phyloP scores from a whole-genome alignment of 352 stramenopile genomes.

The Phytophthora vignae region DNA sequence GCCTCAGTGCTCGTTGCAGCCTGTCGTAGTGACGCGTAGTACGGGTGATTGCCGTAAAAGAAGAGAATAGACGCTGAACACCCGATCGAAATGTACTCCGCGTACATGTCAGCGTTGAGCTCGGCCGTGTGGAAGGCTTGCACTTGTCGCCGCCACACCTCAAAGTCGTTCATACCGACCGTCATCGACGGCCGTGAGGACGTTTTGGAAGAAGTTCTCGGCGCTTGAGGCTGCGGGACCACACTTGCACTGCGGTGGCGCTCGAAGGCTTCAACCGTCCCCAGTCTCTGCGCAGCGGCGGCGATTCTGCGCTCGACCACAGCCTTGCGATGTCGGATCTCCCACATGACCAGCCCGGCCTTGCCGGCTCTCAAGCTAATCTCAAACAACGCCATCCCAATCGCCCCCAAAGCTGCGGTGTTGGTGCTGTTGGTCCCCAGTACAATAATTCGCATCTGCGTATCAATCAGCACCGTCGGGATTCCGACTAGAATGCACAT shows the following conservation, averaged over 20 bases:
- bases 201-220: conserved; percentile 1
- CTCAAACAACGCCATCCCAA: conserved; percentile 32
- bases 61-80: conserved; percentile 31
- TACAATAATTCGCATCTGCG: conserved; percentile 33
- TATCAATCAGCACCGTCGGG: conserved; percentile 41
- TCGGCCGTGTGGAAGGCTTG: conserved; percentile 15
- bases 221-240: neutral
- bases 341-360: conserved; percentile 14
- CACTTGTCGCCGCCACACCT: conserved; percentile 16
- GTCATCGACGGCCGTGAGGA: neutral
- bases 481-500: conserved; percentile 35
- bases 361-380: conserved; percentile 24
- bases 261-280: neutral
- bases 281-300: neutral
- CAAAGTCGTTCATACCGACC: conserved; percentile 4
- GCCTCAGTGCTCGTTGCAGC: neutral
- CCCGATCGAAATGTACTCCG: conserved; percentile 47
- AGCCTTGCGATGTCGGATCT: conserved; percentile 11
- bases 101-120: conserved; percentile 34
- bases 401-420: conserved; percentile 1
- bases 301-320: neutral
- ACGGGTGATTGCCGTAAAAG: conserved; percentile 32
- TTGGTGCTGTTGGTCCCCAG: conserved; percentile 18
- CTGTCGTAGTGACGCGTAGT: conserved; percentile 17
- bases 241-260: neutral